Percentiles rank a stretch among this genome's conserved stretches.
Evolutionary conservation across 306 rosid genomes (phyloP).

Genomic region (Senna tora): DNA sequence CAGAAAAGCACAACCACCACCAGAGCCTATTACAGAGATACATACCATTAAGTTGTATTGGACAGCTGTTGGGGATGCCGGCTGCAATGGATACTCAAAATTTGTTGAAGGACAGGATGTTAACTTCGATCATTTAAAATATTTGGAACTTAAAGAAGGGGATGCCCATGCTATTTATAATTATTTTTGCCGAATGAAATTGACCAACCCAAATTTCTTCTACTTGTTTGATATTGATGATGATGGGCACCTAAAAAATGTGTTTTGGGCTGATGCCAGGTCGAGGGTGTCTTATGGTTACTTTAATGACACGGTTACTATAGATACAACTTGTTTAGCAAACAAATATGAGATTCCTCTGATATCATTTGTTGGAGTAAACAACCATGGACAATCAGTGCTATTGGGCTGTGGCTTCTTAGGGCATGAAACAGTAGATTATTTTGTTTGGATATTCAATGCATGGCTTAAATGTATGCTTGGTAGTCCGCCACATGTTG

Average conservation of each 20-base stretch:
- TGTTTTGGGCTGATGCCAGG: conserved; percentile 83
- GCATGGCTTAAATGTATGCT: conserved; percentile 78
- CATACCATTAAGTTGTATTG: conserved; percentile 76
- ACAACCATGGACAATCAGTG: conserved; percentile 72
- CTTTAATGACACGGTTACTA: conserved; percentile 61
- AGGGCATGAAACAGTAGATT: conserved; percentile 67
- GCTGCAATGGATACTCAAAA: conserved; percentile 44
- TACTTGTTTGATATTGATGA: conserved; percentile 72
- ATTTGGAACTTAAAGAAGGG: conserved; percentile 77
- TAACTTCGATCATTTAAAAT: conserved; percentile 55
- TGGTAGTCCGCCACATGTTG: conserved; percentile 55
- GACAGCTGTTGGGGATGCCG: conserved; percentile 53
- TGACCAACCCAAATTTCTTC: conserved; percentile 71
- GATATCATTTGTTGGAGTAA: conserved; percentile 67
- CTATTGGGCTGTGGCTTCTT: conserved; percentile 79
- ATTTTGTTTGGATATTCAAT: conserved; percentile 67
- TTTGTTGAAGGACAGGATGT: conserved; percentile 49
- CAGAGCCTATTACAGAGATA: conserved; percentile 64
- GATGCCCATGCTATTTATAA: conserved; percentile 74
- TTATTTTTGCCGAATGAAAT: conserved; percentile 76
- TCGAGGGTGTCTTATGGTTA: conserved; percentile 63
- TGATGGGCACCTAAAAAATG: conserved; percentile 67
- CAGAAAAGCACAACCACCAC: conserved; percentile 57
- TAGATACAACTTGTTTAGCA: conserved; percentile 74
- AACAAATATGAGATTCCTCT: conserved; percentile 78